Evolutionary conservation across 225 moss, liverwort and hornwort species (phyloP).

Genomic region (Ulota crispa): DNA sequence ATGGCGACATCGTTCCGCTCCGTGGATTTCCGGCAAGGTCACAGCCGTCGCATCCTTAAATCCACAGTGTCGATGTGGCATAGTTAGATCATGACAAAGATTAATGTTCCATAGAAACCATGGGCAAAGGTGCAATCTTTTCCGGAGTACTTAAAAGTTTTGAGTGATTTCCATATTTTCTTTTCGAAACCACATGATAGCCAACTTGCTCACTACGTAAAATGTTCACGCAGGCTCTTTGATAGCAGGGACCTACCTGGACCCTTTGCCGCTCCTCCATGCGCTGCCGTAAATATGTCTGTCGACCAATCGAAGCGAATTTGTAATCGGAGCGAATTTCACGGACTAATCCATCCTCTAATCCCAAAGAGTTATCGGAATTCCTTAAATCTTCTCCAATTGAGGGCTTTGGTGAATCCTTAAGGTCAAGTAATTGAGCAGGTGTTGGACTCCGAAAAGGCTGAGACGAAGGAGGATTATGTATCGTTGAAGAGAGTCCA

Average conservation of each 20-base stretch:
- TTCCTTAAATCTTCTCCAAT: constrained; percentile 23
- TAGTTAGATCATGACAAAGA: constrained; percentile 14
- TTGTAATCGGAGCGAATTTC: constrained; percentile 31
- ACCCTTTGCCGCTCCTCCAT: constrained; percentile 54
- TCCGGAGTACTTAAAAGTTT: background rate
- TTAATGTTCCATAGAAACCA: background rate
- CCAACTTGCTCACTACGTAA: background rate
- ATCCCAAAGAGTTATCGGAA: constrained; percentile 9
- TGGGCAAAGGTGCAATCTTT: background rate
- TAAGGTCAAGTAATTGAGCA: constrained; percentile 39
- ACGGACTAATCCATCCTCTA: constrained; percentile 23
- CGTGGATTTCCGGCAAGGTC: constrained; percentile 40
- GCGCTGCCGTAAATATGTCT: constrained; percentile 39
- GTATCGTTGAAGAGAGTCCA: constrained; percentile 22
- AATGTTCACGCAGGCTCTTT: background rate
- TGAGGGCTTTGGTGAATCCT: constrained; percentile 33
- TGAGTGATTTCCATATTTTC: background rate
- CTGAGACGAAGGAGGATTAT: constrained; percentile 12
- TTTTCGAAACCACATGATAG: background rate
- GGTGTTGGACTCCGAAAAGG: constrained; percentile 1
- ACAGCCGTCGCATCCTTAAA: constrained; percentile 42
- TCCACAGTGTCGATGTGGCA: background rate
- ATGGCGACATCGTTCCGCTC: constrained; percentile 47
- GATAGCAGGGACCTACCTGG: constrained; percentile 27
- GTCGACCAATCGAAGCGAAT: constrained; percentile 44